These are phyloP conservation scores for Cornus florida DNA, from an alignment of 148 eudicot genomes.

Conservation along the genomic window DNA sequence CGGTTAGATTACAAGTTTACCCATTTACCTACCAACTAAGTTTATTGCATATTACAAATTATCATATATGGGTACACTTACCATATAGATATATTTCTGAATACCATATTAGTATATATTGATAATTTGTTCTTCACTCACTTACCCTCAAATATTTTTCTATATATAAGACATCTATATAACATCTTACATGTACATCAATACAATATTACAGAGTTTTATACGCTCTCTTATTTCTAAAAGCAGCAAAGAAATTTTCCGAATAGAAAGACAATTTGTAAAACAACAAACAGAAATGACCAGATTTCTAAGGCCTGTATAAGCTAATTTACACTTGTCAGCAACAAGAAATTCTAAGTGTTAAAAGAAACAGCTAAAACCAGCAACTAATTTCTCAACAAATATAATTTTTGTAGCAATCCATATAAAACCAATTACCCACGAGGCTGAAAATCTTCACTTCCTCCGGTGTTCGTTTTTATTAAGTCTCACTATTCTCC, in stretches of 20 bases:
- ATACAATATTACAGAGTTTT: too few relatives aligned
- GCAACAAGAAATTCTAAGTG: background rate
- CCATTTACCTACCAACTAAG: too few relatives aligned
- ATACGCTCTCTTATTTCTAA: too few relatives aligned
- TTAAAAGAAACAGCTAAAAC: background rate
- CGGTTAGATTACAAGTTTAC: too few relatives aligned
- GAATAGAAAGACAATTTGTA: background rate
- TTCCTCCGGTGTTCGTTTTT: constrained; percentile 39
- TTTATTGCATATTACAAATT: too few relatives aligned
- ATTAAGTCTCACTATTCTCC: constrained; percentile 37
- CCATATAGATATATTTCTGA: too few relatives aligned
- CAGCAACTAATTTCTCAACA: background rate
- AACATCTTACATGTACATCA: too few relatives aligned
- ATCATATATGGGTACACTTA: too few relatives aligned
- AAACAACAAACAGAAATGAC: background rate
- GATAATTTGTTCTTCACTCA: too few relatives aligned
- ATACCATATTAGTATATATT: too few relatives aligned
- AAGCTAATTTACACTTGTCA: background rate
- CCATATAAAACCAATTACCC: background rate
- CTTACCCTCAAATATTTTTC: too few relatives aligned
- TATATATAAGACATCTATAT: too few relatives aligned
- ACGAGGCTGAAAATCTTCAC: constrained; percentile 22
- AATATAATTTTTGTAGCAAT: background rate
- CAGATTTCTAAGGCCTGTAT: constrained; percentile 1
- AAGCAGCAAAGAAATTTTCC: background rate